These are phyloP conservation scores for Fusarium humuli DNA, from an alignment of 2,329 filamentous ascomycete genomes.

Conservation along the genomic window DNA sequence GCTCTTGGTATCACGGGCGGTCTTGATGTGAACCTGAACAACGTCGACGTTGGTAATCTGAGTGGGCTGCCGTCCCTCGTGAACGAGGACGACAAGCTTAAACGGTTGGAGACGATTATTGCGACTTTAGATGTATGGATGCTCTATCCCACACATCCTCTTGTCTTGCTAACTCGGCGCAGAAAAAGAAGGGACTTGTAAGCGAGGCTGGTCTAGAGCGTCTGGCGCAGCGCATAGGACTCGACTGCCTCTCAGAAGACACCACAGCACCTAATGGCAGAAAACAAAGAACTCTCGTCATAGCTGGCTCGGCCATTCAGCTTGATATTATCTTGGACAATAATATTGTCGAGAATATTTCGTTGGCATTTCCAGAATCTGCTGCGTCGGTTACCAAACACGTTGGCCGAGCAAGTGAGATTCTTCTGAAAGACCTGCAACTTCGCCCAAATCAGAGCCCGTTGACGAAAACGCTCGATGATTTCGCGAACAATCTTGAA, in stretches of 20 bases:
- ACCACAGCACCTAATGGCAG: conserved; percentile 59
- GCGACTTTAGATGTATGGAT: conserved; percentile 61
- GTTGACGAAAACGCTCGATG: conserved; percentile 76
- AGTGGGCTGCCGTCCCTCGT: conserved; percentile 56
- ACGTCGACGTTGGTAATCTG: conserved; percentile 62
- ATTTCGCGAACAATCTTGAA: conserved; percentile 78
- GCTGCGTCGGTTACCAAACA: conserved; percentile 69
- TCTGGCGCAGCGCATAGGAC: conserved; percentile 73
- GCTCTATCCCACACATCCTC: not conserved
- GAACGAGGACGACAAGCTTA: conserved; percentile 66
- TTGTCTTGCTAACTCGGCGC: conserved; percentile 11
- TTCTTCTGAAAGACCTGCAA: conserved; percentile 74
- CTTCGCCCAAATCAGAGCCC: conserved; percentile 70
- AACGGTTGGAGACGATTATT: conserved; percentile 65
- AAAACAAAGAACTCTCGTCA: conserved; percentile 67
- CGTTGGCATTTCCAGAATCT: conserved; percentile 72
- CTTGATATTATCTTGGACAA: conserved; percentile 72
- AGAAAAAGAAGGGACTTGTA: conserved; percentile 70
- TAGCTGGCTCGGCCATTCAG: conserved; percentile 70
- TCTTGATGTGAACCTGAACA: conserved; percentile 66
- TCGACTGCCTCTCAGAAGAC: conserved; percentile 72
- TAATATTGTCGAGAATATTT: conserved; percentile 71
- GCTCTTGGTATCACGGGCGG: conserved; percentile 62
- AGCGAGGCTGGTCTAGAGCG: conserved; percentile 81
- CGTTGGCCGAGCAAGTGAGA: conserved; percentile 70